Evolutionary conservation across 23 red algal species (phyloP), one percentile per base, ranked within the genome.

Genomic region (Gracilaria gracilis): DNA sequence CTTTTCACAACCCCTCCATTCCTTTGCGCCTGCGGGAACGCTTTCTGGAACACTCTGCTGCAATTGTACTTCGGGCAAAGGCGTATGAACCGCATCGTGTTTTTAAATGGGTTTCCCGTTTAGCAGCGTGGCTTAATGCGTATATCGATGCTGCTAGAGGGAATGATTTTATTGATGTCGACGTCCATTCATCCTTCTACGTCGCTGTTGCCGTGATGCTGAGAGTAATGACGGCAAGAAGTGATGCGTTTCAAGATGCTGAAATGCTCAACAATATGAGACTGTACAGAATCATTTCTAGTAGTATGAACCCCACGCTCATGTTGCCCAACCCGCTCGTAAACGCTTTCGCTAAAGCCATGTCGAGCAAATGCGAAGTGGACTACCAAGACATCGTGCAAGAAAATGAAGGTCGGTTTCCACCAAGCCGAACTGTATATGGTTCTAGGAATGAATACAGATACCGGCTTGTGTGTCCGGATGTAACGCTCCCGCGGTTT

Each of bases 71-170:
- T 17, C 69, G 69, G 21, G 67, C 69, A 23, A 75, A 28, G 74
- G 27, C 27, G 1, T 70, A 70, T 29, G 31, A 42, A 0, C 23
- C 61, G 9, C 25, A 64, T 58, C 40, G 29, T 21, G 84, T 78
- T 29, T 20, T 76, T 4, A 59, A 64, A 42, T 88, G 84, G 84
- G 53, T 78, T 58, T 21, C 27, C 0, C 42, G 66, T 20, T 53
- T 88, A 53, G 84, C 84, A 57, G 51, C 24, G 9, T 88, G 84
- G 84, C 29, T 88, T 40, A 88, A 88, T 64, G 71, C 53, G 1
- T 88, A 88, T 77, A 58, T 88, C 14, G 84, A 88, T 21, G 42
- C 66, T 17, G 21, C 34, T 29, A 35, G 35, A 40, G 66, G 53
- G 32, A 61, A 59, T 37, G 32, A 13, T 28, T 58, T 12, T 25